These are phyloP conservation scores for Eucalyptus curtisii DNA, from an alignment of 345 rosid genomes.

Conservation along the genomic window DNA sequence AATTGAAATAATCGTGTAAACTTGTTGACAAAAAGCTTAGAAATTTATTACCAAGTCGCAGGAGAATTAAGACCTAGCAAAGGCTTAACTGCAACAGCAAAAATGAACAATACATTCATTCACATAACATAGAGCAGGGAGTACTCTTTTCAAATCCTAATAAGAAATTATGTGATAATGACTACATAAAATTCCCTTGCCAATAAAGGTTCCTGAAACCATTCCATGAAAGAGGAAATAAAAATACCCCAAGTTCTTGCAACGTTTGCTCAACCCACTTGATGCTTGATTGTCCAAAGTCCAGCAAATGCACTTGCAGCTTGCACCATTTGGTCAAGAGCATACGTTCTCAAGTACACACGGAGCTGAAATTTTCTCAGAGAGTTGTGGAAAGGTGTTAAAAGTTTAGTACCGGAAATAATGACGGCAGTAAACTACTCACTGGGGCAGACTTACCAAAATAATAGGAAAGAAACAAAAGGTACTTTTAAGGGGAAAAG, in stretches of 20 bases:
- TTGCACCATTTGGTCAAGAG: conserved; percentile 97
- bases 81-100: neutral
- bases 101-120: neutral
- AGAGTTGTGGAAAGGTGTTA: neutral
- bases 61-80: neutral
- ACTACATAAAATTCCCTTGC: neutral
- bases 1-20: neutral
- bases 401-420: neutral
- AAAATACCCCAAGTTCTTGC: conserved; percentile 89
- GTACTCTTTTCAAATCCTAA: neutral
- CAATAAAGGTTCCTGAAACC: neutral
- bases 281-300: conserved; percentile 83
- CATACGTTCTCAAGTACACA: conserved; percentile 84
- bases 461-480: neutral
- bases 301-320: conserved; percentile 91
- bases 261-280: conserved; percentile 87
- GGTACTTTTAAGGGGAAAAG: neutral
- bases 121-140: neutral
- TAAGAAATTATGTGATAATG: neutral
- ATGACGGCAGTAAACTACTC: neutral
- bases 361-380: conserved; percentile 45
- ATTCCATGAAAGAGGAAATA: neutral
- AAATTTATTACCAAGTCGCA: neutral
- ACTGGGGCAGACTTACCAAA: neutral
- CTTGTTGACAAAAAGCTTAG: neutral